Base-by-base conservation (phyloP, 768 basidiomycete species). In the Lanmaoa pseudosensibilis region DNA sequence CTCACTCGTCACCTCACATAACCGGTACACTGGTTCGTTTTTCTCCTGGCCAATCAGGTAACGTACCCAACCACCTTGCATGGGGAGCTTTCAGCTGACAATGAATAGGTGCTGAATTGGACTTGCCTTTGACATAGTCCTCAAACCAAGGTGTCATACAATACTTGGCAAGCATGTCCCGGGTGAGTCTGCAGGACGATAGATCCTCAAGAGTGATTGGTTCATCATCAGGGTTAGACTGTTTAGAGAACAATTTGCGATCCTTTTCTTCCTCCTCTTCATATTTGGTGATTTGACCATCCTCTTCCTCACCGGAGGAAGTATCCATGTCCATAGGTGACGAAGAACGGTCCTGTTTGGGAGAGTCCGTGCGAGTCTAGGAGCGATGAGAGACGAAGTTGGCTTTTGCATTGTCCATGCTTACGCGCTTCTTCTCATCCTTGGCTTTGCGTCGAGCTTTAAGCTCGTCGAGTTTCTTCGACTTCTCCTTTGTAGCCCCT, bases 321-420 rank as follows among this genome's bases (percentile, higher is more conserved):
- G 87, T 88, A 46, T 90, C 91, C 83, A 91, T 92, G 65, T 90
- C 89, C 80, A 87, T 89, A 1, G 90, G 87, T 21, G 91, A 92
- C 1, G 89, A 86, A 3, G 87, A 88, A 25, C 86, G 82, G 46
- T 89, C 86, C 19, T 84, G 82, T 65, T 83, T 83, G 5, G 86
- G 85, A 13, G 87, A 85, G 60, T 77, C 73, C 46, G 68, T 72
- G 63, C 74, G 71, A 69, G 76, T 78, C 82, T 86, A 59, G 38
- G 44, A 21, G 25, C 50, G 23, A 50, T 61, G 62, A 58, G 54
- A 46, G 46, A 61, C 47, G 46, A 44, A 52, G 46, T 41, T 46
- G 41, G 10, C 21, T 23, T 15, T 16, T 21, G 46, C 18, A 48
- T 27, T 18, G 10, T 18, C 36, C 19, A 49, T 39, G 70, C 84